Conservation (phyloP, 306 rosid species). For the Abrus precatorius region DNA sequence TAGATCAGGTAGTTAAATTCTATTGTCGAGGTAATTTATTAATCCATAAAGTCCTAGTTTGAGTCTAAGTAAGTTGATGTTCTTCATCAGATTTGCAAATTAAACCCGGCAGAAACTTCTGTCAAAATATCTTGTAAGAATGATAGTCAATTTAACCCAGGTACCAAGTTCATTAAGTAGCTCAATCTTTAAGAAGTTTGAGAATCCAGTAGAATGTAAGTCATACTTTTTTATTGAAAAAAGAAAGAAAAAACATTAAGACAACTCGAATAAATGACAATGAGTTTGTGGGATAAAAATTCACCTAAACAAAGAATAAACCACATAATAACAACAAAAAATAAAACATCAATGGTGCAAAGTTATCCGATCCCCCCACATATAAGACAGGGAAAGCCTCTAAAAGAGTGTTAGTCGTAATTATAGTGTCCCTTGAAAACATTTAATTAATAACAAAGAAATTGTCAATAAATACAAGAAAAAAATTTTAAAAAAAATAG, state of each 20-base stretch:
- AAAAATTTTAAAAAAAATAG: not conserved
- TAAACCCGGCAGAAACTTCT: slow-evolving; percentile 1
- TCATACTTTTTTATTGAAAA: not conserved
- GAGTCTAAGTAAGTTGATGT: not conserved
- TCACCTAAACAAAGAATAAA: not conserved
- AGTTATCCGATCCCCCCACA: not conserved
- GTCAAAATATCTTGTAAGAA: not conserved
- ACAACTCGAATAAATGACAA: not conserved
- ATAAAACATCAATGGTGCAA: not conserved
- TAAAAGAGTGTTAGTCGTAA: not conserved
- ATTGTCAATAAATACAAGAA: not conserved
- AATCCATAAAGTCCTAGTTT: slow-evolving; percentile 1
- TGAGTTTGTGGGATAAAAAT: not conserved
- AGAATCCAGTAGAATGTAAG: not conserved
- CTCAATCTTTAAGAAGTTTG: not conserved
- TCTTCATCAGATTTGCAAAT: not conserved
- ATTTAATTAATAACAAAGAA: not conserved
- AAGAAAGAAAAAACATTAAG: not conserved
- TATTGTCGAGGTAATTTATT: too few species aligned
- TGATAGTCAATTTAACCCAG: not conserved
- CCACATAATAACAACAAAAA: not conserved
- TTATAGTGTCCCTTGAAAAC: not conserved
- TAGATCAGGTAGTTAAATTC: not conserved
- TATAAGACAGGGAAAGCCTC: not conserved
- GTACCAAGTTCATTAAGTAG: slow-evolving; percentile 2